A percentile compares a stretch with the other conserved stretches of the same genome.
Conservation (phyloP, 2,329 filamentous ascomycete species). For the Dothistroma pini region DNA sequence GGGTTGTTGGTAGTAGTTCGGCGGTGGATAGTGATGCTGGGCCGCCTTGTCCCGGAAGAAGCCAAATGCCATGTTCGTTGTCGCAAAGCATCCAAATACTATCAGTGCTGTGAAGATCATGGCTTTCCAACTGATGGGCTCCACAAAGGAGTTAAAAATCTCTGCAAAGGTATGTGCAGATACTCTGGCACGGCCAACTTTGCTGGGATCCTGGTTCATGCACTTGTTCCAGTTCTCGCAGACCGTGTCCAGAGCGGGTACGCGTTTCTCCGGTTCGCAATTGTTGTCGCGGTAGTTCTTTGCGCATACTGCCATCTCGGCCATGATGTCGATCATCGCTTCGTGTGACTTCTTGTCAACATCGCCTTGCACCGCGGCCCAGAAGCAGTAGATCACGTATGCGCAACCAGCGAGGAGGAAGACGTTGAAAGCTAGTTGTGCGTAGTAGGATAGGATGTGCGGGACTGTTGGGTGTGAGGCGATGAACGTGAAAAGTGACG, state of each 20-base stretch:
- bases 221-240: slow-evolving; percentile 83
- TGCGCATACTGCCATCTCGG: slow-evolving; percentile 69
- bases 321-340: slow-evolving; percentile 61
- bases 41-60: slow-evolving; percentile 47
- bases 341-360: slow-evolving; percentile 68
- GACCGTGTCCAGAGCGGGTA: slow-evolving; percentile 67
- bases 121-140: slow-evolving; percentile 82
- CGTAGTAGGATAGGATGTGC: slow-evolving; percentile 62
- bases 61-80: slow-evolving; percentile 59
- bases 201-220: slow-evolving; percentile 77
- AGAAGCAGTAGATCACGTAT: slow-evolving; percentile 67
- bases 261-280: slow-evolving; percentile 62
- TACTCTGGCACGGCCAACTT: slow-evolving; percentile 73
- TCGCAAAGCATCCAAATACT: slow-evolving; percentile 51
- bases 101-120: slow-evolving; percentile 53
- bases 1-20: slow-evolving; percentile 22
- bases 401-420: slow-evolving; percentile 55
- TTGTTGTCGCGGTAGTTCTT: slow-evolving; percentile 71
- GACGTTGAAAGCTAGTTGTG: slow-evolving; percentile 63
- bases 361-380: slow-evolving; percentile 68
- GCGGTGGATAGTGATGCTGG: slow-evolving; percentile 25
- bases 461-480: slow-evolving; percentile 64
- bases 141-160: slow-evolving; percentile 91
- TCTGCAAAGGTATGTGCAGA: slow-evolving; percentile 84
- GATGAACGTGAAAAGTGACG: slow-evolving; percentile 58